These are phyloP conservation scores for Lasiodiplodia hormozganensis DNA, from an alignment of 2,329 filamentous ascomycete genomes.

Conservation along the genomic window DNA sequence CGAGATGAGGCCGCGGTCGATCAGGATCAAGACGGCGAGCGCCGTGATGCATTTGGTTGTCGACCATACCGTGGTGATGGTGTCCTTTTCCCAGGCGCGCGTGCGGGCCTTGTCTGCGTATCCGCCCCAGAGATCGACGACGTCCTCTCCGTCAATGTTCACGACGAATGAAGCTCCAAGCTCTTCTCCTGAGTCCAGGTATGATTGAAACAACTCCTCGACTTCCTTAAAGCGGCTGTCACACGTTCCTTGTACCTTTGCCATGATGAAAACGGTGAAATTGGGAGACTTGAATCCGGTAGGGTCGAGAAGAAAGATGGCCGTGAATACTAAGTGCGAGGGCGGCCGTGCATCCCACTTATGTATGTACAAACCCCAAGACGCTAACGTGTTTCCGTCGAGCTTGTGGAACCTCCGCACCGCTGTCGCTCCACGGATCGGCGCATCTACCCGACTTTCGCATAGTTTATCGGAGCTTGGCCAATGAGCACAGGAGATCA, in stretches of 20 bases:
- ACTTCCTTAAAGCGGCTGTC: conserved; percentile 48
- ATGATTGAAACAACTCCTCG: conserved; percentile 43
- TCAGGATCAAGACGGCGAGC: conserved; percentile 37
- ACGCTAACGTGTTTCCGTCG: not conserved
- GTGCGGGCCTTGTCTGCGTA: conserved; percentile 41
- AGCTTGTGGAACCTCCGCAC: not conserved
- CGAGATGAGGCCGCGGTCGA: conserved; percentile 39
- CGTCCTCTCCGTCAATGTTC: conserved; percentile 50
- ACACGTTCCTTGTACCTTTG: conserved; percentile 44
- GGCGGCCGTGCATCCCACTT: no score
- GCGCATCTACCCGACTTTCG: not conserved
- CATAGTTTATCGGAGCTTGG: not conserved
- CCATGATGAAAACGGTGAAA: not conserved
- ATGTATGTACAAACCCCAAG: no score
- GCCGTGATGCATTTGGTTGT: conserved; percentile 38
- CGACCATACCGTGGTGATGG: conserved; percentile 34
- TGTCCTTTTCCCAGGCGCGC: conserved; percentile 47
- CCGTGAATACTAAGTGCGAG: no score
- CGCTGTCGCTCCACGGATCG: not conserved
- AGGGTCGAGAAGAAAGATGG: no score
- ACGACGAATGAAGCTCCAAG: conserved; percentile 55
- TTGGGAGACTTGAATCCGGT: no score
- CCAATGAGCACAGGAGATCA: no score
- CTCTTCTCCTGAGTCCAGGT: conserved; percentile 50
- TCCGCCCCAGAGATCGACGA: conserved; percentile 57